Conservation (phyloP, 805 yeast species). For the Wickerhamomyces ciferrii region DNA sequence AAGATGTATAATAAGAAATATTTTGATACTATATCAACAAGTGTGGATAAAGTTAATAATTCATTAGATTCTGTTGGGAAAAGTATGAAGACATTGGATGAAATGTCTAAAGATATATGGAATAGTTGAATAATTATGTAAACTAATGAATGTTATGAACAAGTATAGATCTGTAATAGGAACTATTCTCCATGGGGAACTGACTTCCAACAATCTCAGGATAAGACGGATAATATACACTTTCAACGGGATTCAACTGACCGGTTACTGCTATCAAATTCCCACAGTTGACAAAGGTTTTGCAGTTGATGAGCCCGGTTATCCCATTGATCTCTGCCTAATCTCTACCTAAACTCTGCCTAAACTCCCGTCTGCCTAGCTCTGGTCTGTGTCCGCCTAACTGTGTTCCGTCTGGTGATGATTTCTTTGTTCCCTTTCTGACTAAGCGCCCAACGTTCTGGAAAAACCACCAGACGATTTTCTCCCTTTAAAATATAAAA, state of each 20-base stretch:
- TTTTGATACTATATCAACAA: conserved; percentile 44
- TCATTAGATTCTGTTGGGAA: conserved; percentile 49
- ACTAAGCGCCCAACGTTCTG: no score
- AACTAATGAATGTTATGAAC: no score
- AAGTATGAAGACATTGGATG: conserved; percentile 42
- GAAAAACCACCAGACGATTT: background rate
- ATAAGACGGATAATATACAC: no score
- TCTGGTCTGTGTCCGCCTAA: background rate
- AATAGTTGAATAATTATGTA: background rate
- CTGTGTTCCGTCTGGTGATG: background rate
- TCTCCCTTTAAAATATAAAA: background rate
- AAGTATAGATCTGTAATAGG: background rate
- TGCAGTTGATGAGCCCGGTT: background rate
- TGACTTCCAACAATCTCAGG: no score
- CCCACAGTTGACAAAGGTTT: no score
- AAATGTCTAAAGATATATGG: conserved; percentile 36
- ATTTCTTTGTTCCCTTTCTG: background rate
- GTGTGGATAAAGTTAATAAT: conserved; percentile 42
- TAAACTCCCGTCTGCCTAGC: conserved; percentile 11
- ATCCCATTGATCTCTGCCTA: background rate
- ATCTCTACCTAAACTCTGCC: no score
- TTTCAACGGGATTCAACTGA: background rate
- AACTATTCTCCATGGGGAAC: no score
- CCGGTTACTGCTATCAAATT: background rate
- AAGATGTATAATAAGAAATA: conserved; percentile 42